A percentile compares a stretch with the other conserved stretches of the same genome.
Conservation (phyloP, 495 filamentous ascomycete species). For the Penicillium malachiteum region DNA sequence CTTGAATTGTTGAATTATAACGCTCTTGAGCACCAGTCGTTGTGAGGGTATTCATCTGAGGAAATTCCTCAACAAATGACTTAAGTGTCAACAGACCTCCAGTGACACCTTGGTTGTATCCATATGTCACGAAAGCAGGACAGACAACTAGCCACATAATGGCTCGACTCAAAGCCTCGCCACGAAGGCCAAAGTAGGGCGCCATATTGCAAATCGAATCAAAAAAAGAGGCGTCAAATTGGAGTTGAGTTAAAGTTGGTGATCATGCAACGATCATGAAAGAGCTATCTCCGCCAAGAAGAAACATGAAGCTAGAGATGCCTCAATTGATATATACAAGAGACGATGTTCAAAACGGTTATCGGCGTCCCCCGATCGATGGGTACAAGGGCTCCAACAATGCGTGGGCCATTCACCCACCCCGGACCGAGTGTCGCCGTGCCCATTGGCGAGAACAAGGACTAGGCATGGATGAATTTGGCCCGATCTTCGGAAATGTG, state of each 20-base stretch:
- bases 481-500: conserved; percentile 1
- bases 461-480: not conserved
- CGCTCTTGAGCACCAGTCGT: conserved; percentile 18
- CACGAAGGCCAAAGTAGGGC: conserved; percentile 31
- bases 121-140: conserved; percentile 47
- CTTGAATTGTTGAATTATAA: conserved; percentile 30
- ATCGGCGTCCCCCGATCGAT: conserved; percentile 12
- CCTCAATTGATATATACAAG: conserved; percentile 9
- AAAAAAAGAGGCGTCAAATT: not conserved
- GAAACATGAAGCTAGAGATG: conserved; percentile 5
- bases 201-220: conserved; percentile 6
- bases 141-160: conserved; percentile 38
- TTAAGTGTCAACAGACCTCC: conserved; percentile 33
- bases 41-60: conserved; percentile 45
- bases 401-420: conserved; percentile 5
- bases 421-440: conserved; percentile 1
- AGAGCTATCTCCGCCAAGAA: conserved; percentile 1
- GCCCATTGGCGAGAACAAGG: conserved; percentile 7
- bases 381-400: not conserved
- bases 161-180: conserved; percentile 26
- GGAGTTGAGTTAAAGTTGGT: conserved; percentile 4
- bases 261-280: conserved; percentile 6
- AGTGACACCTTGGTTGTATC: conserved; percentile 38
- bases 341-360: conserved; percentile 1
- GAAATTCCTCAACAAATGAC: conserved; percentile 42